A percentile compares a stretch with the other conserved stretches of the same genome.
These are phyloP conservation scores for Celoporthe dispersa DNA, from an alignment of 2,329 filamentous ascomycete species.

Conservation along the genomic window DNA sequence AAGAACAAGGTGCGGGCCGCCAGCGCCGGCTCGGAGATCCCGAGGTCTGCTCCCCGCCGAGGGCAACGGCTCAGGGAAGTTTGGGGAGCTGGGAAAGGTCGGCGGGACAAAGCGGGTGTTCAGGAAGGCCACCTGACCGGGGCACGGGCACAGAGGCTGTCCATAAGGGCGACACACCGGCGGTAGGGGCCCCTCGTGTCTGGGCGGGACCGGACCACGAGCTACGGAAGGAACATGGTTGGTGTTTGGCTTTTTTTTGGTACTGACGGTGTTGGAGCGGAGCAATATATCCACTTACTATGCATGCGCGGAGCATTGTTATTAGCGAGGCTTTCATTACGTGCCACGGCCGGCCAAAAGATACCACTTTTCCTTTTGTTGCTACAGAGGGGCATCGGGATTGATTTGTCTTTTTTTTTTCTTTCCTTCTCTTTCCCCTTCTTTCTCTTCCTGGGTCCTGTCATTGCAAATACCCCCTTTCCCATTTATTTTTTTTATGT, in stretches of 20 bases:
- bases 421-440: too few species aligned
- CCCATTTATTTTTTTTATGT: neutral
- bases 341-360: conserved; percentile 23
- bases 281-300: neutral
- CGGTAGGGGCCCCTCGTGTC: too few species aligned
- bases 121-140: conserved; percentile 45
- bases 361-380: conserved; percentile 28
- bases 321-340: conserved; percentile 13
- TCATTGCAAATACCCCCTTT: conserved; percentile 19
- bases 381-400: conserved; percentile 5
- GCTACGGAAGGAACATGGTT: neutral
- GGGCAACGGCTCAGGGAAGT: conserved; percentile 43
- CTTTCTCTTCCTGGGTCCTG: conserved; percentile 17
- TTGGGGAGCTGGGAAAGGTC: conserved; percentile 73
- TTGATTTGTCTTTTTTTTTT: neutral
- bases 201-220: too few species aligned
- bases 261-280: neutral
- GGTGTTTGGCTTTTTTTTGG: neutral
- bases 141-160: too few species aligned
- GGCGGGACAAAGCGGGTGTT: conserved; percentile 76
- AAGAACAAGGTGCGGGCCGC: conserved; percentile 77
- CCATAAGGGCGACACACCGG: too few species aligned
- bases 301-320: neutral
- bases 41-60: conserved; percentile 44
- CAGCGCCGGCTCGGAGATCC: conserved; percentile 52